A percentile compares a stretch with the other conserved stretches of the same genome.
These are phyloP conservation scores for Aspergillus terreus DNA, from an alignment of 2,329 filamentous ascomycete species.

Conservation along the genomic window DNA sequence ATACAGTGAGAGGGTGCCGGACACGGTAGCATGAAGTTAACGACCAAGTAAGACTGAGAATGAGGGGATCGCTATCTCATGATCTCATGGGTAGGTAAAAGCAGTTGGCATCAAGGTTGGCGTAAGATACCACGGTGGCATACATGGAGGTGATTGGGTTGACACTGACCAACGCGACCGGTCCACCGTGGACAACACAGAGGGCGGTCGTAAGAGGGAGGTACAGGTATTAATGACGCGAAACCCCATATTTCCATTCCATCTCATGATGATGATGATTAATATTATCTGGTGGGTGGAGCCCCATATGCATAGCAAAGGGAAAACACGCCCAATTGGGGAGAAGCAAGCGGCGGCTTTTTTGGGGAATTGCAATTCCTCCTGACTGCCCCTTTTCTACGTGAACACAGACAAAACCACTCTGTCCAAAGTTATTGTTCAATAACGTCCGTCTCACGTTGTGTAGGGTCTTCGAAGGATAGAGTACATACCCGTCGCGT, in stretches of 20 bases:
- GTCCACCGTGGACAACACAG: slow-evolving; percentile 15
- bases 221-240: not conserved
- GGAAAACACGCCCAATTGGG: slow-evolving; percentile 1
- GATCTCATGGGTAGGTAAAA: not conserved
- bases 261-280: not conserved
- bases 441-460: no score
- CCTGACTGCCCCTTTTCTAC: no score
- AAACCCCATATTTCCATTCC: not conserved
- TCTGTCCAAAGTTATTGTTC: not conserved
- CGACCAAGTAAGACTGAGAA: not conserved
- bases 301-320: slow-evolving; percentile 15
- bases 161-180: not conserved
- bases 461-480: not conserved
- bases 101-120: not conserved
- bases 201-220: slow-evolving; percentile 1
- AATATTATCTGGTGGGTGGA: slow-evolving; percentile 8
- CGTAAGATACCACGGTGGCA: not conserved
- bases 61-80: not conserved
- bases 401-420: no score
- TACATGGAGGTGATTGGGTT: not conserved
- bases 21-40: not conserved
- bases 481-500: not conserved
- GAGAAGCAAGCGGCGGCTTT: slow-evolving; percentile 4
- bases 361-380: not conserved
- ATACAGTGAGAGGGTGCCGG: no score